A percentile compares a stretch with the other conserved stretches of the same genome.
phyloP scores from a whole-genome alignment of 2,329 filamentous ascomycete species.

The Atkinsonella hypoxylon region DNA sequence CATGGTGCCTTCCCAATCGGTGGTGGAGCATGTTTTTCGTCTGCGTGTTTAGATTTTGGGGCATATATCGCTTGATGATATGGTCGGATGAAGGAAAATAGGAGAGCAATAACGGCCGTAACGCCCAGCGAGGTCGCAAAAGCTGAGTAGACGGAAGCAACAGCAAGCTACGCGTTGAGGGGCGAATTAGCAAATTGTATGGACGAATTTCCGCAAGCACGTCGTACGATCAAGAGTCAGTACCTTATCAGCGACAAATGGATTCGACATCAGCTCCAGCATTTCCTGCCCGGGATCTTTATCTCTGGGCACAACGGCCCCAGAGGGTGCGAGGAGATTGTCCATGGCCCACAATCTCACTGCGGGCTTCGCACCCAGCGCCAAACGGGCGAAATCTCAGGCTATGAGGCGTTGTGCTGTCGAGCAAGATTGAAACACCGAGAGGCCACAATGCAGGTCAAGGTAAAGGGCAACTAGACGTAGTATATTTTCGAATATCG shows the following conservation, averaged over 20 bases:
- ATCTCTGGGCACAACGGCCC: slow-evolving; percentile 1
- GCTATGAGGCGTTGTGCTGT: background rate
- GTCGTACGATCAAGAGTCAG: background rate
- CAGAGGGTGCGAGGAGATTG: background rate
- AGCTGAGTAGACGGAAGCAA: slow-evolving; percentile 59
- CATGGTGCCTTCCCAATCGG: slow-evolving; percentile 77
- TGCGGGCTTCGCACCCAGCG: background rate
- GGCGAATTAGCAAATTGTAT: background rate
- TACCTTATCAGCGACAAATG: slow-evolving; percentile 26
- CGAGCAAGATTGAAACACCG: background rate
- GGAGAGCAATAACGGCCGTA: slow-evolving; percentile 59
- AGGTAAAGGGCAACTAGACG: background rate
- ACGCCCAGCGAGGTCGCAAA: slow-evolving; percentile 69
- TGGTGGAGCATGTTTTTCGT: slow-evolving; percentile 80
- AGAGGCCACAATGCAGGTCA: background rate
- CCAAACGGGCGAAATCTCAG: background rate
- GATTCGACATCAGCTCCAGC: slow-evolving; percentile 36
- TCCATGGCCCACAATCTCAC: background rate
- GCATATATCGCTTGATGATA: slow-evolving; percentile 91
- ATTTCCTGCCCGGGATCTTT: slow-evolving; percentile 29
- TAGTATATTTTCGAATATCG: background rate
- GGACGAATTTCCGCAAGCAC: background rate
- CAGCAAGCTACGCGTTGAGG: slow-evolving; percentile 14
- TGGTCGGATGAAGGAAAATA: slow-evolving; percentile 82
- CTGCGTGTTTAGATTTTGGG: slow-evolving; percentile 83